Evolutionary conservation across 208 protist species (phyloP), one percentile per base, ranked within the genome.

Genomic region (Kentomonas sorsogonicus): DNA sequence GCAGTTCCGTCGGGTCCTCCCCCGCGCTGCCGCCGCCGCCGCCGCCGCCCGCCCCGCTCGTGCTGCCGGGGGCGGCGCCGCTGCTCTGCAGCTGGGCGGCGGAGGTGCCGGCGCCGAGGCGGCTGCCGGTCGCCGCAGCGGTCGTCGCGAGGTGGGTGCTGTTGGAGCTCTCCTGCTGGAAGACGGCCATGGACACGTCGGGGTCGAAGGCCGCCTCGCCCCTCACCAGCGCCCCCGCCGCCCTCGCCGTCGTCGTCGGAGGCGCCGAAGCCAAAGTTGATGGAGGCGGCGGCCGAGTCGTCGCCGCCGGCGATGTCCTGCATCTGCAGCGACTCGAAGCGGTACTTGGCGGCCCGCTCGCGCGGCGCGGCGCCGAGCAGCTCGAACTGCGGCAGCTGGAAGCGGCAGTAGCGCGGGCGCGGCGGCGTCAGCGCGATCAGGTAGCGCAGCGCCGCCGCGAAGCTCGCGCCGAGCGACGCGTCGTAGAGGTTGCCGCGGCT

Each of bases 371-470:
- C 34, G 20, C 69, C 74, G 40, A 81, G 61, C 3, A 60, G 45
- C 60, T 81, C 74, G 36, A 77, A 77, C 3, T 23, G 36, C 3
- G 74, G 66, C 44, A 81, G 62, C 52, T 81, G 69, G 34, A 80
- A 74, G 52, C 74, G 69, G 53, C 74, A 80, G 66, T 76, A 80
- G 27, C 74, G 74, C 16, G 74, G 69, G 0, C 69, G 64, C 6
- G 47, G 61, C 9, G 74, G 69, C 5, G 29, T 44, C 15, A 45
- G 16, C 15, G 15, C 16, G 9, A 63, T 18, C n/a, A 77, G 50
- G 1, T 54, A 63, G 31, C 23, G 26, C 31, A 68, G 20, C 4
- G 53, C 27, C 27, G 11, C 22, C 16, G 51, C 52, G 38, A 68
- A 48, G 1, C 43, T 10, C 9, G 34, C 41, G 6, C 27, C 62